These are phyloP conservation scores for Hypoxylon sp. DNA, from an alignment of 2,329 filamentous ascomycete species.

Conservation along the genomic window DNA sequence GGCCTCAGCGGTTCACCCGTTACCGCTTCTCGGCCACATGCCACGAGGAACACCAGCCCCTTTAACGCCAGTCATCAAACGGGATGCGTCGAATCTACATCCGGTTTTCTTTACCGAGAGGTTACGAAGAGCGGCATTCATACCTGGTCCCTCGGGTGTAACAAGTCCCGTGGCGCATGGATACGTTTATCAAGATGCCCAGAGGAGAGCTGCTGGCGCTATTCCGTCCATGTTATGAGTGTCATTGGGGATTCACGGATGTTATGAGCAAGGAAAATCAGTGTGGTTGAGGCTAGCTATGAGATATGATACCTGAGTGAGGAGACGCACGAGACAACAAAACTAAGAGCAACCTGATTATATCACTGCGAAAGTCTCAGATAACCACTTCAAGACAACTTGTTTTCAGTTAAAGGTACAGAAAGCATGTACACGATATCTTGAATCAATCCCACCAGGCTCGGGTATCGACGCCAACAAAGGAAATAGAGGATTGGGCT, in stretches of 20 bases:
- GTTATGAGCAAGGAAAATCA: background rate
- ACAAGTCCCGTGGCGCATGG: conserved; percentile 68
- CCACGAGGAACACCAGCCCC: conserved; percentile 1
- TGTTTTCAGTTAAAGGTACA: conserved; percentile 24
- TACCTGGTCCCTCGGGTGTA: conserved; percentile 41
- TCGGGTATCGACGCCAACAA: conserved; percentile 40
- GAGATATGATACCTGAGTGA: too few relatives aligned
- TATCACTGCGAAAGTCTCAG: background rate
- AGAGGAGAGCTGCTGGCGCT: conserved; percentile 47
- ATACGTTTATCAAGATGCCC: conserved; percentile 67
- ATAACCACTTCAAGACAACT: conserved; percentile 3
- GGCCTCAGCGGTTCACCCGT: conserved; percentile 15
- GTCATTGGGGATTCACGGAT: background rate
- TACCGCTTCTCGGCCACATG: conserved; percentile 26
- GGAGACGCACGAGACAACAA: background rate
- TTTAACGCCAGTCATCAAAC: conserved; percentile 10
- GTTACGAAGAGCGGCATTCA: conserved; percentile 66
- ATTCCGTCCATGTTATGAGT: conserved; percentile 55
- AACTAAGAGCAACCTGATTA: background rate
- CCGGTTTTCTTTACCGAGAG: conserved; percentile 81
- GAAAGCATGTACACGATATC: conserved; percentile 42
- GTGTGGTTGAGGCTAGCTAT: background rate
- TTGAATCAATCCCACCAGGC: conserved; percentile 25
- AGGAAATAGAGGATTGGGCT: conserved; percentile 28
- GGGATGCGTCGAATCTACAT: conserved; percentile 70